Base-by-base conservation (phyloP, 2,329 filamentous ascomycete genomes). In the Nemania sp. region DNA sequence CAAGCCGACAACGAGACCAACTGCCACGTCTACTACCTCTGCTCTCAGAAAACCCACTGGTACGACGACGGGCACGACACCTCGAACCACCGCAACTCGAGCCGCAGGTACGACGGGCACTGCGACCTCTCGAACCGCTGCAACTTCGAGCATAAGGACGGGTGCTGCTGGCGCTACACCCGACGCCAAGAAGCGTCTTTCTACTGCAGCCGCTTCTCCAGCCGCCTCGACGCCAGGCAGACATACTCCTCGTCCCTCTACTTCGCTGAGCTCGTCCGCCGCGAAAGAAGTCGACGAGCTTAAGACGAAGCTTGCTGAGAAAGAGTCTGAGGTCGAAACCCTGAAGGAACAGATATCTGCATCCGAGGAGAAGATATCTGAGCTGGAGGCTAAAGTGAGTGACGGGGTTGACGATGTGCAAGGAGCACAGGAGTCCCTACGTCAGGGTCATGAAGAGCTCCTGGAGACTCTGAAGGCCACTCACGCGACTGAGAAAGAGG, bases 251-350 rank as follows among this genome's bases (percentile, higher is more conserved):
- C 75, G 77, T 22, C 65, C 74, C 5, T 77, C 72, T 34, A 66
- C 68, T n/a, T 66, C 67, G 9, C 69, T 74, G 14, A 67, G 66
- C 40, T 64, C 70, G 15, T 71, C 74, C 14, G 73, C 76, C 6
- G 67, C 77, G 17, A 85, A 82, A 70, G 82, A 83, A 63, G 72
- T 82, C 3, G 83, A 86, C 44, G 78, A 82, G 40, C 74, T 87
- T 37, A 86, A 83, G 72, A 68, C 74, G 6, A 84, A 85, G 69
- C 73, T 87, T 19, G 73, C 75, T 4, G 76, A 81, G 26, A 83
- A 81, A 57, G 82, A 86, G 63, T 68, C 76, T 6, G 80, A 84
- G 64, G 79, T 86, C 8, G 76, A 80, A 49, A 70, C 78, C 11
- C 75, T 86, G 24, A 83, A 81, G 67, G 73, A 75, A 5, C 79